Evolutionary conservation across 148 eudicot species (phyloP), one percentile per base, ranked within the genome.

Genomic region (Selenicereus undatus): DNA sequence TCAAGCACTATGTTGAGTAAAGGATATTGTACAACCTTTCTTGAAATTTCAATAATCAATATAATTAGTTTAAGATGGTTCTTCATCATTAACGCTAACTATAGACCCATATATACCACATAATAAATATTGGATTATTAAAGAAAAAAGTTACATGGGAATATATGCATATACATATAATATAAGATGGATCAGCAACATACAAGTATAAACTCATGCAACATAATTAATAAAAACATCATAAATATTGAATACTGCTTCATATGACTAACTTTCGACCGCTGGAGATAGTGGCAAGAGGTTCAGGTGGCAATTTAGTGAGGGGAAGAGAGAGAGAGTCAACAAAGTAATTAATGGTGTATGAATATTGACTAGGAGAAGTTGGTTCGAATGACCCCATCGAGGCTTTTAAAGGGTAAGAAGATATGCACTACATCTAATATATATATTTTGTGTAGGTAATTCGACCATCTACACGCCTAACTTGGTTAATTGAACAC

Each of bases 351-450:
- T 86, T 43, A 79, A 71, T 73, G 80, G 70, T 73, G 65, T 75
- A 73, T 83, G 70, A 81, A 83, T 86, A 83, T 81, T 84, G 83
- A 78, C 80, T 76, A 84, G 1, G 76, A 77, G 56, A 65, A 83
- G 89, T 85, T 88, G 86, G 91, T 89, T 90, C 86, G 83, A 75
- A 83, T 82, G 82, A 79, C 83, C 80, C 86, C 87, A 86, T 86
- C 88, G 80, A 68, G 52, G 83, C 85, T 80, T 22, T 52, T 78
- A 29, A 87, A 52, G 82, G 76, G 14, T 20, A 56, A 73, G n/a
- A 30, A 74, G 73, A 82, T 56, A 21, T 52, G 70, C 68, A 58
- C 43, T 39, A 39, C 8, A 39, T 39, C 1, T 39, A 39, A 39
- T 4, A 39, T 36, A 36, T 36, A 48, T 48, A 48, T n/a, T n/a